phyloP scores from a whole-genome alignment of 176 grass and related monocot genomes.

The Avena atlantica region DNA sequence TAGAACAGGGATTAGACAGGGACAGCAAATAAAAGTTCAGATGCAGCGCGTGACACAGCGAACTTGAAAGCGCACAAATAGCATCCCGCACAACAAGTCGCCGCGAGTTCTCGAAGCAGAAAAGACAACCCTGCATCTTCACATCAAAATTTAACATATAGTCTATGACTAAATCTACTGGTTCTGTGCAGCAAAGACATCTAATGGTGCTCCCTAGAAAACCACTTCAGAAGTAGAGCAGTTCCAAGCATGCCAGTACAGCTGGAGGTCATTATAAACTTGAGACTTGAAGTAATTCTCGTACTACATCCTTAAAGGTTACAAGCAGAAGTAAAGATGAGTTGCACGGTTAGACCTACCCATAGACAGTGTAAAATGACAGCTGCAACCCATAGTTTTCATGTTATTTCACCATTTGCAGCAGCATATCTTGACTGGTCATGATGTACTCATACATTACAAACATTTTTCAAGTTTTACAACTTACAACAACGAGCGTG shows the following conservation, averaged over 20 bases:
- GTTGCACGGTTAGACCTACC: neutral
- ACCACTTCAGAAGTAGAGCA: neutral
- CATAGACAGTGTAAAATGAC: neutral
- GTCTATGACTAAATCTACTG: neutral
- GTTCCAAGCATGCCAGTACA: neutral
- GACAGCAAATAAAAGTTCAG: slow-evolving; percentile 17
- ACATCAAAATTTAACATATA: neutral
- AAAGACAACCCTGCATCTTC: neutral
- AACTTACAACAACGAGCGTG: slow-evolving; percentile 48
- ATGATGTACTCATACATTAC: slow-evolving; percentile 45
- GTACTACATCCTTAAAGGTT: neutral
- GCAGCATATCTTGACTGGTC: slow-evolving; percentile 16
- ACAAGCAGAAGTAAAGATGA: neutral
- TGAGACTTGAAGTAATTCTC: neutral
- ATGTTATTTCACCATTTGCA: slow-evolving; percentile 42
- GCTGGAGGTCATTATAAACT: neutral
- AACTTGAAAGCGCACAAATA: slow-evolving; percentile 14
- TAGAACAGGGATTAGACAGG: neutral
- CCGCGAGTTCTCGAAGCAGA: neutral
- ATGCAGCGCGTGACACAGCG: neutral
- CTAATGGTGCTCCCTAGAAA: neutral
- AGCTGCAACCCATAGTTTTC: slow-evolving; percentile 20
- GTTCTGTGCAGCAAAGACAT: neutral
- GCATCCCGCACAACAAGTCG: neutral
- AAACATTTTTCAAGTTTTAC: slow-evolving; percentile 47